Percentiles rank a stretch among this genome's conserved stretches.
Evolutionary conservation across 2,329 filamentous ascomycete species (phyloP).

Genomic region (Epichloe gansuensis): DNA sequence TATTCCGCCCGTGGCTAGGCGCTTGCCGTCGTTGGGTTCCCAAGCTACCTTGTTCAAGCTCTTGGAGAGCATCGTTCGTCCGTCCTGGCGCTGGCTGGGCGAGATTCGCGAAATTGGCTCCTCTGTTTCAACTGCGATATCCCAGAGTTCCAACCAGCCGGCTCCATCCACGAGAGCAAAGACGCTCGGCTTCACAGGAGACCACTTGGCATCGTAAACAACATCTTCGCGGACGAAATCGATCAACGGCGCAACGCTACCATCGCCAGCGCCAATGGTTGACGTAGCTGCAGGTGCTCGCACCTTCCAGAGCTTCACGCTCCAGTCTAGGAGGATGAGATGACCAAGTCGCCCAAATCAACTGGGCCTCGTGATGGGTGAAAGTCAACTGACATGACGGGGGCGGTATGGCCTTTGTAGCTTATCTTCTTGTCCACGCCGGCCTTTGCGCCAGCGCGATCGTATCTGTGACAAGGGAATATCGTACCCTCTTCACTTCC

Average conservation of each 20-base stretch:
- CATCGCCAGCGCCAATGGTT: slow-evolving; percentile 40
- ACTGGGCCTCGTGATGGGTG: slow-evolving; percentile 86
- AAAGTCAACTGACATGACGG: slow-evolving; percentile 93
- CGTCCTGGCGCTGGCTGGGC: slow-evolving; percentile 54
- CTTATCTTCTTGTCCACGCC: slow-evolving; percentile 81
- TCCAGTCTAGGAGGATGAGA: slow-evolving; percentile 96
- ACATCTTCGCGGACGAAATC: slow-evolving; percentile 92
- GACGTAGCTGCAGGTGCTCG: slow-evolving; percentile 65
- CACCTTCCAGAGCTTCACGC: slow-evolving; percentile 92
- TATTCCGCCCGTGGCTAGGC: slow-evolving; percentile 80
- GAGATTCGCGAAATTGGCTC: slow-evolving; percentile 75
- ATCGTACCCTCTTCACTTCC: slow-evolving; percentile 95
- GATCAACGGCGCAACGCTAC: slow-evolving; percentile 59
- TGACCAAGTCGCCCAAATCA: slow-evolving; percentile 84
- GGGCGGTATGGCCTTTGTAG: slow-evolving; percentile 83
- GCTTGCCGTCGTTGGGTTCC: slow-evolving; percentile 80
- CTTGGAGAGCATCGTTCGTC: slow-evolving; percentile 60
- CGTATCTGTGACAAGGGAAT: slow-evolving; percentile 92
- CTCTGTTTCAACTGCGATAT: slow-evolving; percentile 83
- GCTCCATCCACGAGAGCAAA: slow-evolving; percentile 92
- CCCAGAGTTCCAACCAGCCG: slow-evolving; percentile 88
- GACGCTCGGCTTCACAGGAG: slow-evolving; percentile 82
- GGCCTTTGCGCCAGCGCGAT: slow-evolving; percentile 92
- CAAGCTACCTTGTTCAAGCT: slow-evolving; percentile 91
- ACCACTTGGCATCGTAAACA: slow-evolving; percentile 94